A percentile compares a stretch with the other conserved stretches of the same genome.
Conservation (phyloP, 805 yeast species). For the Wickerhamomyces sydowiorum region DNA sequence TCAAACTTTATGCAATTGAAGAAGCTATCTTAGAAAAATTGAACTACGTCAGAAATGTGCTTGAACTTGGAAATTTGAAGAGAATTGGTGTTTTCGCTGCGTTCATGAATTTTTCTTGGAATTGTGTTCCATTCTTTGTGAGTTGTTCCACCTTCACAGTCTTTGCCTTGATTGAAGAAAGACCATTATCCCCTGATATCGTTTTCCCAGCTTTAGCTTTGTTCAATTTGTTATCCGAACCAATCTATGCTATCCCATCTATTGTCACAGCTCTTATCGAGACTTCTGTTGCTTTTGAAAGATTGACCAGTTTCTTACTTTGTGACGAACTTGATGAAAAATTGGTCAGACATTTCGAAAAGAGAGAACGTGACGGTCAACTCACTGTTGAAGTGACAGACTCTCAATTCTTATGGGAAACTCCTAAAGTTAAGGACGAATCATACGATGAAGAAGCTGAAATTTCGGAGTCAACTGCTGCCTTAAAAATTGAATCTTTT, state of each 20-base stretch:
- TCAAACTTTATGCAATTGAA: constrained; percentile 70
- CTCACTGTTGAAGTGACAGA: constrained; percentile 38
- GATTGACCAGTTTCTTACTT: constrained; percentile 45
- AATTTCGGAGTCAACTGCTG: constrained; percentile 39
- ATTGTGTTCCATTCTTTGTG: constrained; percentile 58
- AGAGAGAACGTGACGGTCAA: constrained; percentile 11
- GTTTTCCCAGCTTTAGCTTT: constrained; percentile 65
- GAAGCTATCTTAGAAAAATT: constrained; percentile 52
- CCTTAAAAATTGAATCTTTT: constrained; percentile 42
- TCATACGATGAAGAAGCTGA: constrained; percentile 36
- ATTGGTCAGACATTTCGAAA: constrained; percentile 23
- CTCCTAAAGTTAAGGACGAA: constrained; percentile 15
- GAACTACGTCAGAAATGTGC: constrained; percentile 47
- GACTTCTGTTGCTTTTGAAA: constrained; percentile 48
- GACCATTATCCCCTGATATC: constrained; percentile 59
- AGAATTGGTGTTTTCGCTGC: constrained; percentile 45
- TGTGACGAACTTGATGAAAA: constrained; percentile 40
- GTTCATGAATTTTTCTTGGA: constrained; percentile 51
- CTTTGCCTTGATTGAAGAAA: constrained; percentile 38
- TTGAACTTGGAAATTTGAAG: constrained; percentile 47
- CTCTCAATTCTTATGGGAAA: constrained; percentile 50
- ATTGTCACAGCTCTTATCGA: constrained; percentile 53
- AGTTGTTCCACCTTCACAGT: constrained; percentile 55
- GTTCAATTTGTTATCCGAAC: constrained; percentile 51
- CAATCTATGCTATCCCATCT: constrained; percentile 54